A percentile compares a stretch with the other conserved stretches of the same genome.
Conservation (phyloP, 306 rosid genomes). For the Begonia loranthoides region DNA sequence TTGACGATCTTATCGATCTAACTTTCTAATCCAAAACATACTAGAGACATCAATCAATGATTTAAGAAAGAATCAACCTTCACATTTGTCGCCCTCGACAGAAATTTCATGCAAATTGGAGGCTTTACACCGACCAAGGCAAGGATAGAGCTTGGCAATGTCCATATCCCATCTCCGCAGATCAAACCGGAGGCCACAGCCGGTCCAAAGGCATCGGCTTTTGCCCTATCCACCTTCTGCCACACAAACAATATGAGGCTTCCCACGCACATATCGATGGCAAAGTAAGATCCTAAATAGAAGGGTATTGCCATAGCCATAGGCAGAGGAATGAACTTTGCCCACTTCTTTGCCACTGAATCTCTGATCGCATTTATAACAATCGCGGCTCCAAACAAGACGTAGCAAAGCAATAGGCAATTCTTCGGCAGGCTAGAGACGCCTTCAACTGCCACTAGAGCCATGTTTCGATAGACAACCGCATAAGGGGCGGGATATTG, state of each 20-base stretch:
- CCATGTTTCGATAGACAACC: constrained; percentile 31
- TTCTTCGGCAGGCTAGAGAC: constrained; percentile 18
- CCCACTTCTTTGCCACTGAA: constrained; percentile 16
- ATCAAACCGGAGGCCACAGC: constrained; percentile 41
- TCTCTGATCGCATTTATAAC: constrained; percentile 23
- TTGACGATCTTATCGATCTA: too few species aligned
- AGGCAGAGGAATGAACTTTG: constrained; percentile 27
- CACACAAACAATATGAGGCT: constrained; percentile 28
- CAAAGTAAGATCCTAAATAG: constrained; percentile 30
- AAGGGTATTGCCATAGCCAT: constrained; percentile 47
- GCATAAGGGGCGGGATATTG: constrained; percentile 30
- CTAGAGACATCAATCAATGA: too few species aligned
- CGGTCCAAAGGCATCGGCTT: constrained; percentile 28
- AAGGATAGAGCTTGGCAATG: constrained; percentile 30
- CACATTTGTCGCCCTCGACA: constrained; percentile 15
- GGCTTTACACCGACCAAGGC: constrained; percentile 28
- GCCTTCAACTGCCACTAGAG: constrained; percentile 29
- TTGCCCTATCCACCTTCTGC: constrained; percentile 20
- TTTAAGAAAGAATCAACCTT: constrained; percentile 16
- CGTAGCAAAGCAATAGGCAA: constrained; percentile 25
- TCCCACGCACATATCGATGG: constrained; percentile 34
- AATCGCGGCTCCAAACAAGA: constrained; percentile 23
- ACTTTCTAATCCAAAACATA: too few species aligned
- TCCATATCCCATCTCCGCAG: constrained; percentile 39
- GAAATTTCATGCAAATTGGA: constrained; percentile 41